Conservation (phyloP, 768 basidiomycete genomes). For the Mycena vulgaris region DNA sequence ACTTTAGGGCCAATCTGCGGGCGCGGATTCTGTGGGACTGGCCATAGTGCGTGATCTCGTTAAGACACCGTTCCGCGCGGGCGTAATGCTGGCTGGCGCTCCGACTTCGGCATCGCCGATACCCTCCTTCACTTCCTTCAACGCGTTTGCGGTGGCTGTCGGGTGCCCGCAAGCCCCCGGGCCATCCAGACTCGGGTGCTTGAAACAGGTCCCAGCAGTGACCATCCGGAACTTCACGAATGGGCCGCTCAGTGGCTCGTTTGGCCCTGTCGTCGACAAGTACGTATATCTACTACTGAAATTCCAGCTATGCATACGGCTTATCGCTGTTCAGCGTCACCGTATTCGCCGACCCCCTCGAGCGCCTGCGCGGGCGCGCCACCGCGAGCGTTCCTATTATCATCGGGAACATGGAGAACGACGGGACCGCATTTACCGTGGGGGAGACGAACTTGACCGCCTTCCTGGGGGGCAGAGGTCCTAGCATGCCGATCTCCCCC, state of each 20-base stretch:
- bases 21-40: not conserved
- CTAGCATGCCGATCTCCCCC: not conserved
- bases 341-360: constrained; percentile 31
- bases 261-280: constrained; percentile 29
- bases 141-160: constrained; percentile 19
- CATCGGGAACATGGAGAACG: constrained; percentile 38
- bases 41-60: not conserved
- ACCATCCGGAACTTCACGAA: constrained; percentile 37
- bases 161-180: constrained; percentile 41
- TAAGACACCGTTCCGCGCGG: constrained; percentile 21
- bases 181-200: constrained; percentile 33
- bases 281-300: not conserved
- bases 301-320: not conserved
- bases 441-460: constrained; percentile 28
- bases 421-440: constrained; percentile 33
- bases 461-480: constrained; percentile 5
- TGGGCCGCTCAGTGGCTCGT: constrained; percentile 28
- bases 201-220: constrained; percentile 39
- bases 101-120: not conserved
- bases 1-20: constrained; percentile 29
- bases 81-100: constrained; percentile 18
- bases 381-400: constrained; percentile 36
- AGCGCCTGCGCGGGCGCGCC: constrained; percentile 17
- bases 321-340: constrained; percentile 16
- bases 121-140: constrained; percentile 17